Base-by-base conservation (phyloP, 352 stramenopile genomes). In the Thraustotheca clavata region DNA sequence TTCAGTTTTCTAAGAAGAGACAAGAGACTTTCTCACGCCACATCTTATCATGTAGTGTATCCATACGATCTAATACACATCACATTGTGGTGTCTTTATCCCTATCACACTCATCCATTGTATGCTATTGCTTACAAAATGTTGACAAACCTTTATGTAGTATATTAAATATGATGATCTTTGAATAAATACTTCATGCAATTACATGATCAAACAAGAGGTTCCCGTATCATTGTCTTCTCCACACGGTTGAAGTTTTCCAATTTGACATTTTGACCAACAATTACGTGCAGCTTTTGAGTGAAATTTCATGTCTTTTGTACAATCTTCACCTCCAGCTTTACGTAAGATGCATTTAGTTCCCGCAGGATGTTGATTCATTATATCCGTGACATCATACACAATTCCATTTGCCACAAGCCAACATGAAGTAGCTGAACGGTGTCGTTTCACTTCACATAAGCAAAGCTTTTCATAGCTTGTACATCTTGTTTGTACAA, bases 371-470 rank as follows among this genome's bases (percentile, higher is more conserved):
- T 96, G 87, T 12, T 73, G 67, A 34, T 79, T 72, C 20, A 94
- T 62, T 12, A 93, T 71, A 12, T 81, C 76, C 48, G 86, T 96
- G 18, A 94, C 80, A 70, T 96, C 87, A 68, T 94, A 95, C 31
- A 96, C 86, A 18, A 88, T 76, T 39, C 68, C 69, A 31, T 83
- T 79, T 47, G 97, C 95, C 20, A 99, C 89, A 34, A 99, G 71
- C 96, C 96, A 99, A 68, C 89, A 98, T 71, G 94, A 94, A 18
- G 97, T 82, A 18, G 84, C 67, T 16, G 76, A 87, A 52, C 86
- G 92, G 82, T 99, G 96, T 38, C 78, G 67, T 54, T 75, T 62
- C 31, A 93, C 73, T 59, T 93, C 81, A 54, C 83, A 92, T 32
- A 88, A 70, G 69, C 83, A 91, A 6, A 91, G 77, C 66, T 89